A percentile compares a stretch with the other conserved stretches of the same genome.
Evolutionary conservation across 202 grass and related monocot genomes (phyloP).

Genomic region (Musa balbisiana): DNA sequence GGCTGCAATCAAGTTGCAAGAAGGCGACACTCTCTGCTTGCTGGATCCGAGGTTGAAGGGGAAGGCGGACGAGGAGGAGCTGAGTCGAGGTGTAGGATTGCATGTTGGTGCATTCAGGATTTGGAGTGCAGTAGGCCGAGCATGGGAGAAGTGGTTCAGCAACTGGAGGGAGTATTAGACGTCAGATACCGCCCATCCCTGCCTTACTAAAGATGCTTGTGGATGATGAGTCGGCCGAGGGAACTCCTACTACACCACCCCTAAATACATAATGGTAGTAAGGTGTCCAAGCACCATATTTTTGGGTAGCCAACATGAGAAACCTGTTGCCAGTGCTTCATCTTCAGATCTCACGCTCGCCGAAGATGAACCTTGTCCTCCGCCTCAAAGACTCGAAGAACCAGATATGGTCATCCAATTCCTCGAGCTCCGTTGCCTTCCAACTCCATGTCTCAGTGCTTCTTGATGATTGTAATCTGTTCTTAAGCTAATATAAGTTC

Average conservation of each 20-base stretch:
- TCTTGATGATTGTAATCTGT: conserved; percentile 51
- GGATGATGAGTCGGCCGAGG: background rate
- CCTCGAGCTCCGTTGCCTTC: background rate
- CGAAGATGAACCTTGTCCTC: conserved; percentile 29
- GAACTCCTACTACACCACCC: background rate
- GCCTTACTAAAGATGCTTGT: background rate
- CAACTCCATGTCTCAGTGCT: conserved; percentile 29
- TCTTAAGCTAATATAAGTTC: conserved; percentile 5
- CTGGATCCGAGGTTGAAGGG: conserved; percentile 49
- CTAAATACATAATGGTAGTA: too few relatives aligned
- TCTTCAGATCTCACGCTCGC: conserved; percentile 10
- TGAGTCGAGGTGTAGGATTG: conserved; percentile 38
- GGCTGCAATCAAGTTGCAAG: conserved; percentile 38
- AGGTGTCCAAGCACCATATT: too few relatives aligned
- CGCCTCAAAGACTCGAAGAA: background rate
- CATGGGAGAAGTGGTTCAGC: conserved; percentile 4
- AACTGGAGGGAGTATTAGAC: background rate
- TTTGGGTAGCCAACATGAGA: conserved; percentile 41
- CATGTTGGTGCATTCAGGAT: conserved; percentile 78
- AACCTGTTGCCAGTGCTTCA: background rate
- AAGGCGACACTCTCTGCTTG: conserved; percentile 37
- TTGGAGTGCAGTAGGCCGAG: conserved; percentile 23
- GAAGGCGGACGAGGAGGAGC: conserved; percentile 34
- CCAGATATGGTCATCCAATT: conserved; percentile 24
- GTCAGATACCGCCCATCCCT: conserved; percentile 9